phyloP scores from a whole-genome alignment of 495 filamentous ascomycete species.

The Cladorrhinum samala region DNA sequence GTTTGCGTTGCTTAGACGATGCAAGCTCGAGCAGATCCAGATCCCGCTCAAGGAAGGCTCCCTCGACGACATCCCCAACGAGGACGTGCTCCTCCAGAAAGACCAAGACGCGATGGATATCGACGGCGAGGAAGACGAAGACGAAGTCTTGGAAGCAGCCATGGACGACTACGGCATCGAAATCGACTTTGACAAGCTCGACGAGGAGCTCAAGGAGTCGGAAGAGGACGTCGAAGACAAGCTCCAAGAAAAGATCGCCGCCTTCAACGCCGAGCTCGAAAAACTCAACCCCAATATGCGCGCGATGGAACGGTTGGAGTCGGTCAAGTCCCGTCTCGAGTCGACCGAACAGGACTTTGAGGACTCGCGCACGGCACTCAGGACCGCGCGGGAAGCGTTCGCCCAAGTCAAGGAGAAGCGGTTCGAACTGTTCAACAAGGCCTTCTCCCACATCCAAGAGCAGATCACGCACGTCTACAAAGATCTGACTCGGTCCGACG shows the following conservation, averaged over 20 bases:
- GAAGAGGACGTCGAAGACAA: constrained; percentile 70
- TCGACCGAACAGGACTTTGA: constrained; percentile 86
- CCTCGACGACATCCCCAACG: constrained; percentile 82
- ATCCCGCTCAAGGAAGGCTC: constrained; percentile 74
- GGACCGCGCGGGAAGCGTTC: constrained; percentile 74
- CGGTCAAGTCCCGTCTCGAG: constrained; percentile 74
- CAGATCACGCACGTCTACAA: constrained; percentile 92
- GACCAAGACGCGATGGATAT: constrained; percentile 86
- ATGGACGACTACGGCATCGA: constrained; percentile 88
- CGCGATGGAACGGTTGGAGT: constrained; percentile 86
- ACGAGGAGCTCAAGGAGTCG: constrained; percentile 70
- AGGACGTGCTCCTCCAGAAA: constrained; percentile 62
- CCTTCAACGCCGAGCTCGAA: constrained; percentile 71
- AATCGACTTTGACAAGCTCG: constrained; percentile 78
- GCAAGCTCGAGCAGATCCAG: constrained; percentile 88
- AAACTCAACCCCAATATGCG: constrained; percentile 95
- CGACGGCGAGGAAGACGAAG: constrained; percentile 60
- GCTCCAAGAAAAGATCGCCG: constrained; percentile 68
- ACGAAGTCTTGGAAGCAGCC: constrained; percentile 47
- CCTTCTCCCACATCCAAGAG: constrained; percentile 89
- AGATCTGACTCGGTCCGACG: constrained; percentile 79
- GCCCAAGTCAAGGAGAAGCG: constrained; percentile 73
- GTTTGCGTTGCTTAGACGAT: constrained; percentile 77
- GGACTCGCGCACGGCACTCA: constrained; percentile 64
- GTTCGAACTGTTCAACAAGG: constrained; percentile 87